Evolutionary conservation across 2,329 filamentous ascomycete genomes (phyloP), one percentile per base, ranked within the genome.

Genomic region (Penicillium psychrosexuale): DNA sequence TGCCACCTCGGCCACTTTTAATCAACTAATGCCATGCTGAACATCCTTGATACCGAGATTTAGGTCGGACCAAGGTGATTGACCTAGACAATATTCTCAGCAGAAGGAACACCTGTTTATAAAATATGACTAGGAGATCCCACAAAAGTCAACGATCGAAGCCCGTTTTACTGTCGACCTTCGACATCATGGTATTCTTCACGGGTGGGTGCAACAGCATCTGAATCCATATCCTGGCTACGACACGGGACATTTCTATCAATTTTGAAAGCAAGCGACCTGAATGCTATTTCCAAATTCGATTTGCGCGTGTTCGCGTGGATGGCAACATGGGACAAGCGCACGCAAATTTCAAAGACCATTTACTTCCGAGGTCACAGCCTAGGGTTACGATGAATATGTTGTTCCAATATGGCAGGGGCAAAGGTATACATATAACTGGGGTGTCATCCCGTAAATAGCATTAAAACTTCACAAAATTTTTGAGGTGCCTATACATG

Each of bases 11-110:
- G 71, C 78, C 19, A 79, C 71, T 43, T 73, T 66, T 15, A 82
- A 58, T 17, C 75, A 72, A 6, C 66, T 66, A 12, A 82, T 72
- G 0, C 78, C 80, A 60, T 81, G 77, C 0, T 76, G 73, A 0
- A 82, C 79, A 59, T 83, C 81, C 55, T 63, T 83, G 8, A 82
- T 71, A 0, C 78, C 81, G 3, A 83, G 66, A 22, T 76, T 73
- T 3, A 83, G 55, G 36, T 78, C 79, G 0, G 78, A 82, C 71
- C 72, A 77, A 2, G 80, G 79, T 6, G 45, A 39, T 51, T 56
- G 28, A 5, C 54, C 54, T 56, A 42, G 5, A 36, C 4, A 1
- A 45, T 28, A 43, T 6, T 9, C 15, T 56, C 3, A 56, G 43
- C n/a, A 24, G 33, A 13, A 13, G 24, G 42, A 24, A 2, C 8